These are phyloP conservation scores for Saturnispora serradocipensis DNA, from an alignment of 805 yeast genomes.

Conservation along the genomic window DNA sequence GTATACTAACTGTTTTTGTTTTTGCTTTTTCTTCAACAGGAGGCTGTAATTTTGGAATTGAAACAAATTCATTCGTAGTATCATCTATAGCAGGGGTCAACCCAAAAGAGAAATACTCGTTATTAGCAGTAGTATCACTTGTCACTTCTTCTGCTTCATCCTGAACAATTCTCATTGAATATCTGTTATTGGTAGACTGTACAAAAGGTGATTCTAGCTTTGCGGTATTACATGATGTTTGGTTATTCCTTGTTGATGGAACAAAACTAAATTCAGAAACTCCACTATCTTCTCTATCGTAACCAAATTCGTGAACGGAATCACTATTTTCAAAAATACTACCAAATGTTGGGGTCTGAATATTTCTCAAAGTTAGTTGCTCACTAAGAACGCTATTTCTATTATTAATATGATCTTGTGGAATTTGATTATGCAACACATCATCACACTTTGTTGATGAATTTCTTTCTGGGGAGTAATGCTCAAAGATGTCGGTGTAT, in stretches of 20 bases:
- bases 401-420: not conserved
- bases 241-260: slow-evolving; percentile 3
- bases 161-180: slow-evolving; percentile 20
- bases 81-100: slow-evolving; percentile 9
- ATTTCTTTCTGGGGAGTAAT: slow-evolving; percentile 7
- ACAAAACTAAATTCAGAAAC: slow-evolving; percentile 7
- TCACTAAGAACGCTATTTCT: not conserved
- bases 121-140: slow-evolving; percentile 1
- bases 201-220: slow-evolving; percentile 5
- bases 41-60: not conserved
- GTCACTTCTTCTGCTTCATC: not conserved
- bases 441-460: not conserved
- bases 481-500: slow-evolving; percentile 13
- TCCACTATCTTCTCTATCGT: slow-evolving; percentile 18
- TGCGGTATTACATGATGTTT: not conserved
- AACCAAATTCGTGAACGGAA: slow-evolving; percentile 22
- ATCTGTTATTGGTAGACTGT: slow-evolving; percentile 13
- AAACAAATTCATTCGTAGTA: not conserved
- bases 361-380: not conserved
- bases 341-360: slow-evolving; percentile 2
- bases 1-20: not conserved
- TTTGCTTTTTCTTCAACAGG: not conserved
- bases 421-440: not conserved
- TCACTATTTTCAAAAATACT: slow-evolving; percentile 4
- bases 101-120: slow-evolving; percentile 2